phyloP scores from a whole-genome alignment of 202 grass and related monocot species.

The Saccharum hybrid region DNA sequence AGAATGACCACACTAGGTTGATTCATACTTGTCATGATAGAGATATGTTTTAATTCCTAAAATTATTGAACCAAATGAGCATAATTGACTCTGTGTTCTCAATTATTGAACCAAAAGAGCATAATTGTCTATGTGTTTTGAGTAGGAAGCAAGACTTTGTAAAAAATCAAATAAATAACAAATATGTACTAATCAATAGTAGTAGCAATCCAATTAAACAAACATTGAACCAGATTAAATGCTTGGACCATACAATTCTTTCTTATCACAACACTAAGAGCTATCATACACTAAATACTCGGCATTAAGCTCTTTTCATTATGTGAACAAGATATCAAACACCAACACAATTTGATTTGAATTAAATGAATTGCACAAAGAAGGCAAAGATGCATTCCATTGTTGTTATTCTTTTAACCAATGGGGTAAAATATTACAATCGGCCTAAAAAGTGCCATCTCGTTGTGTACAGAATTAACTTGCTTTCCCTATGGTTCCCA shows the following conservation, averaged over 20 bases:
- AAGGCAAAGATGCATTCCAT: neutral
- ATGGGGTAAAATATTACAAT: too few relatives aligned
- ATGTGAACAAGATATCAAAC: neutral
- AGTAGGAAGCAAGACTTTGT: neutral
- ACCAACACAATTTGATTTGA: neutral
- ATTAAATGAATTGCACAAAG: neutral
- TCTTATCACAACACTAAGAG: neutral
- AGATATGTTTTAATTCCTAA: neutral
- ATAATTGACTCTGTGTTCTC: neutral
- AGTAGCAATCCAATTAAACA: neutral
- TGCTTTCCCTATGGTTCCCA: neutral
- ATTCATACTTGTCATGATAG: neutral
- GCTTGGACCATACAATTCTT: neutral
- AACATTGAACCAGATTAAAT: neutral
- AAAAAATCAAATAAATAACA: neutral
- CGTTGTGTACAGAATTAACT: neutral
- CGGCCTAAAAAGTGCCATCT: too few relatives aligned
- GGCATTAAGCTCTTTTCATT: neutral
- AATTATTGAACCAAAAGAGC: neutral
- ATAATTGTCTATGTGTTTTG: neutral
- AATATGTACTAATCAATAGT: neutral
- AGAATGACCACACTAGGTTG: too few relatives aligned
- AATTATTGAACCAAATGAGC: neutral
- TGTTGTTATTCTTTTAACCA: neutral
- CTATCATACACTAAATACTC: neutral